Evolutionary conservation across 805 yeast genomes (phyloP), one percentile per base, ranked within the genome.

Genomic region (Kazachstania psychrophila): DNA sequence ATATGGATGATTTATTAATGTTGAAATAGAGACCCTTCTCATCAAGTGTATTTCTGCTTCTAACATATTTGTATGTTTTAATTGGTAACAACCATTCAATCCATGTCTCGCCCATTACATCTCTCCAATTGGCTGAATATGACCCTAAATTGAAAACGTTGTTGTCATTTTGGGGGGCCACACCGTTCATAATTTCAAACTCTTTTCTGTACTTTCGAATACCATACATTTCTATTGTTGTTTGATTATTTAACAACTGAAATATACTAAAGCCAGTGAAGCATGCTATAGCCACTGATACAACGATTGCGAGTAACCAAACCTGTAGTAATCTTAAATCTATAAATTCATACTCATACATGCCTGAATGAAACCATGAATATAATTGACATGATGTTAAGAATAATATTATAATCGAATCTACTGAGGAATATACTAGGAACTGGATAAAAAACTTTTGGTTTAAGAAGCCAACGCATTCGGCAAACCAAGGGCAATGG

Each of bases 401-500:
- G 0, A 52, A 17, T 11, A 72, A 59, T 6, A 75, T 66, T 9
- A 69, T 38, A 1, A 58, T 40, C 1, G 79, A 56, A 48, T 72
- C 77, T 0, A 70, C 19, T 2, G 75, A 60, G 3, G 74, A 63
- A 49, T 78, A 77, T 6, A 68, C 31, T 36, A 87, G 57, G 52
- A 82, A 81, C 54, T 86, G 95, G 19, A 85, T 56, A 52, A 88
- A 89, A 54, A 66, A 73, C 60, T 86, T 82, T 45, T 83, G 87
- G 59, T 89, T 89, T 20, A 63, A 62, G 59, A 74, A 80, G 0
- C 97, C 97, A 40, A 89, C 73, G 57, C 96, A 88, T 5, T 75
- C 67, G 2, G 94, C 79, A 58, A 87, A 86, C 97, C 97, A 89
- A 0, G 96, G 96, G 43, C 80, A 79, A 60, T 87, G 96, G 55